A percentile compares a stretch with the other conserved stretches of the same genome.
phyloP scores from a whole-genome alignment of 108 stramenopile species.

The Skeletonema marinoi region DNA sequence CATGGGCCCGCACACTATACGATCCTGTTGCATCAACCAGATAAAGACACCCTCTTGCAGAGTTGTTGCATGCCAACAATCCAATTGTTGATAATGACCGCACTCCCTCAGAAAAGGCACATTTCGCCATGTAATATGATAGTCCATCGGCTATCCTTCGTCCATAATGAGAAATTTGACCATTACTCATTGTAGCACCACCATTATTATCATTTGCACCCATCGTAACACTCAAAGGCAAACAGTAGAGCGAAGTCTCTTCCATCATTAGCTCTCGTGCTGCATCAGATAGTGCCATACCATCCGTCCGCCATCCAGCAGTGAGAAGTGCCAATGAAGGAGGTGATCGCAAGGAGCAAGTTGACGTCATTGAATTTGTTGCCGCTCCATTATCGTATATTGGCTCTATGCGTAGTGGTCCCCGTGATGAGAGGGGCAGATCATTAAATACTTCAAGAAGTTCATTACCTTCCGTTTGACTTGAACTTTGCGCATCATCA shows the following conservation, averaged over 20 bases:
- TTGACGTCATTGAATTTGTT: background rate
- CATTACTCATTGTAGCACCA: background rate
- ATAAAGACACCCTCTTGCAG: constrained; percentile 31
- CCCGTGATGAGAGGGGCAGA: constrained; percentile 54
- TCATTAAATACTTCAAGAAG: constrained; percentile 28
- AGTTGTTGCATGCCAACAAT: constrained; percentile 52
- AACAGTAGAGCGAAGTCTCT: constrained; percentile 53
- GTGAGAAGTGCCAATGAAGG: constrained; percentile 62
- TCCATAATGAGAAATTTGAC: constrained; percentile 40
- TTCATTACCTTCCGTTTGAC: background rate
- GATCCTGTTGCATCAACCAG: constrained; percentile 75
- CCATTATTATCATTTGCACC: background rate
- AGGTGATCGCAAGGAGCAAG: background rate
- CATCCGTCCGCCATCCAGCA: constrained; percentile 81
- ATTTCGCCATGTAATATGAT: constrained; percentile 68
- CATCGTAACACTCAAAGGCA: constrained; percentile 18
- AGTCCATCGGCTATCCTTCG: constrained; percentile 57
- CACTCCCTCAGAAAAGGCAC: constrained; percentile 48
- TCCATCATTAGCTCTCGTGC: constrained; percentile 52
- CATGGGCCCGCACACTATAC: constrained; percentile 67
- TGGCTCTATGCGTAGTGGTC: constrained; percentile 68
- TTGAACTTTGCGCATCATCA: background rate
- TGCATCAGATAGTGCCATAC: constrained; percentile 50
- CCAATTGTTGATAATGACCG: constrained; percentile 59
- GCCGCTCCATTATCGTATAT: constrained; percentile 32